These are phyloP conservation scores for Diaporthe capsici DNA, from an alignment of 2,329 filamentous ascomycete species.

Conservation along the genomic window DNA sequence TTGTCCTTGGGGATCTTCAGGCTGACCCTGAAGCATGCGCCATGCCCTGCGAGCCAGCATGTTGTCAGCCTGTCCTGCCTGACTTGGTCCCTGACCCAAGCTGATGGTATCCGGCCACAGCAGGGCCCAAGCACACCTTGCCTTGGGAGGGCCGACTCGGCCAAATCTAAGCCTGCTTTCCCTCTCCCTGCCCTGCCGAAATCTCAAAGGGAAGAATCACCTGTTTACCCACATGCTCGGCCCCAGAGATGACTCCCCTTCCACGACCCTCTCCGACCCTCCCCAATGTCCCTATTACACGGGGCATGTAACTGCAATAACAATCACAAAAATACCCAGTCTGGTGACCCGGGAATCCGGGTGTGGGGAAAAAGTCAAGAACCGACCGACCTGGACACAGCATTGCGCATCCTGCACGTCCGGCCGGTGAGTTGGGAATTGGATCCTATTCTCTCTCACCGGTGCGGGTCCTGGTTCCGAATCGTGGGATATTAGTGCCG, in stretches of 20 bases:
- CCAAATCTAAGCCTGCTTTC: conserved; percentile 21
- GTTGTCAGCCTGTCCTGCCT: neutral
- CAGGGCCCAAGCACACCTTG: conserved; percentile 23
- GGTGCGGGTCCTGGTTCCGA: conserved; percentile 25
- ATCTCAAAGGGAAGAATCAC: conserved; percentile 15
- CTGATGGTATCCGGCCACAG: conserved; percentile 27
- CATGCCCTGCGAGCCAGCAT: neutral
- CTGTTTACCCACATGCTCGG: conserved; percentile 24
- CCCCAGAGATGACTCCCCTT: neutral
- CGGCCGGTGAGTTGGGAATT: conserved; percentile 22
- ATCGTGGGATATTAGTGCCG: conserved; percentile 16
- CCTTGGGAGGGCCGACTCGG: conserved; percentile 6
- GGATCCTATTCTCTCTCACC: conserved; percentile 25
- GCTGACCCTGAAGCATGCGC: neutral
- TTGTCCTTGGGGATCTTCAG: neutral
- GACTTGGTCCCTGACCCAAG: conserved; percentile 18
- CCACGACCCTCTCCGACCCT: neutral
- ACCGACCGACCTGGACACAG: conserved; percentile 10
- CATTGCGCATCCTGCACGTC: conserved; percentile 26
- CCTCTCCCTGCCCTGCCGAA: neutral
- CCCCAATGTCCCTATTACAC: neutral
- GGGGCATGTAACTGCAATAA: neutral
- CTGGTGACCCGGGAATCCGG: conserved; percentile 16
- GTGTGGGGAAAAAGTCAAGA: neutral
- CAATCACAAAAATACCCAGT: neutral